Conservation (phyloP, 2,329 filamentous ascomycete genomes). For the Periglandula ipomoeae region DNA sequence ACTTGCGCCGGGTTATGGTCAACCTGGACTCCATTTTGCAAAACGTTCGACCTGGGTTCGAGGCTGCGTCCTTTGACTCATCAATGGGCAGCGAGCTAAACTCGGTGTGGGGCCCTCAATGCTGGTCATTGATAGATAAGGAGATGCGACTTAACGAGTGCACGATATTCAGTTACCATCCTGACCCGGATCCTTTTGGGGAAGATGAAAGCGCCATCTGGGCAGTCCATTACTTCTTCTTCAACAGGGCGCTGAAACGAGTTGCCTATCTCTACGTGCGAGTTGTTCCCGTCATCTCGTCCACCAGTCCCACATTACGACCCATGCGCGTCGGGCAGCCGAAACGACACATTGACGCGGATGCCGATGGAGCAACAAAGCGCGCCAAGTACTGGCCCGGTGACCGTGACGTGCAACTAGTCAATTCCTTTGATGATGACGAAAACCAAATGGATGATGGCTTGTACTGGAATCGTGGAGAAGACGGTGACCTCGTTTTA, state of each 20-base stretch:
- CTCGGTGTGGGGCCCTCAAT: slow-evolving; percentile 74
- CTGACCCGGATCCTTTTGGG: slow-evolving; percentile 82
- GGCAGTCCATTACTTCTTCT: slow-evolving; percentile 96
- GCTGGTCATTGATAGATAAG: slow-evolving; percentile 88
- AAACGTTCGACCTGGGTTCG: slow-evolving; percentile 65
- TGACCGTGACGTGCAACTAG: slow-evolving; percentile 44
- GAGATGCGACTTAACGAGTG: slow-evolving; percentile 91
- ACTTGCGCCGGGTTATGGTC: slow-evolving; percentile 72
- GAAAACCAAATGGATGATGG: slow-evolving; percentile 41
- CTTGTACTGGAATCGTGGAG: slow-evolving; percentile 48
- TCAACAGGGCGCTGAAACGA: slow-evolving; percentile 84
- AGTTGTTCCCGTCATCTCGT: slow-evolving; percentile 69
- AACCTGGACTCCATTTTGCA: slow-evolving; percentile 80
- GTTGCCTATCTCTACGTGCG: slow-evolving; percentile 91
- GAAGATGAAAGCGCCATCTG: slow-evolving; percentile 91
- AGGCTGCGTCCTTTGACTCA: slow-evolving; percentile 33
- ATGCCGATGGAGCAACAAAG: slow-evolving; percentile 43
- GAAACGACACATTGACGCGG: slow-evolving; percentile 19
- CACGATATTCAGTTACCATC: slow-evolving; percentile 80
- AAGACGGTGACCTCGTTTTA: slow-evolving; percentile 47
- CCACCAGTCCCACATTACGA: slow-evolving; percentile 44
- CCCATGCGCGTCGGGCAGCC: slow-evolving; percentile 22
- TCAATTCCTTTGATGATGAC: slow-evolving; percentile 35
- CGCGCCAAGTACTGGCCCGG: slow-evolving; percentile 85
- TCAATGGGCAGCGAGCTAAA: slow-evolving; percentile 36